These are phyloP conservation scores for Sporothrix curviconia DNA, from an alignment of 2,329 filamentous ascomycete species.

Conservation along the genomic window DNA sequence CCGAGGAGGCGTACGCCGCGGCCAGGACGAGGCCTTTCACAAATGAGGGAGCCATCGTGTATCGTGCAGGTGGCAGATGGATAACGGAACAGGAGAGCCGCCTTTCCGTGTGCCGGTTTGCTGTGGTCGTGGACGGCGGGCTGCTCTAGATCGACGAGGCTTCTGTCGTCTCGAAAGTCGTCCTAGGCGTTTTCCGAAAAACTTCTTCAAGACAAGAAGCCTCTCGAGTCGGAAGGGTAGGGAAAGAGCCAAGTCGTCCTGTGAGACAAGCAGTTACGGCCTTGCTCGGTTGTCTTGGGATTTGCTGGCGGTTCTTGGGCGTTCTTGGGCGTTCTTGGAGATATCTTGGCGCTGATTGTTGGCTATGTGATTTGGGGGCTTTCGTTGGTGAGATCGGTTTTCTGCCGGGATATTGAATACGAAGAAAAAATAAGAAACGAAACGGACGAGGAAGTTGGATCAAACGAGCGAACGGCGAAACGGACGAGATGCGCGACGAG, in stretches of 20 bases:
- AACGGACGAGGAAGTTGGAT: neutral
- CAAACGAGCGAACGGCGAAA: slow-evolving; percentile 4
- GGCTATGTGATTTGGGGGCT: neutral
- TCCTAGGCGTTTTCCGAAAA: neutral
- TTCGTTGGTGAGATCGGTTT: neutral
- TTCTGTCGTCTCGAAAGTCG: neutral
- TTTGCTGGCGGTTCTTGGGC: neutral
- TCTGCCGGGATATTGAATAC: neutral
- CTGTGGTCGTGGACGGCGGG: too few species aligned
- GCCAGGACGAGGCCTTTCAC: slow-evolving; percentile 12
- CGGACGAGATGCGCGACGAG: neutral
- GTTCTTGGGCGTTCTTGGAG: neutral
- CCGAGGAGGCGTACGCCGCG: slow-evolving; percentile 14
- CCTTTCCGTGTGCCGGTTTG: too few species aligned
- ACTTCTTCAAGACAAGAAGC: neutral
- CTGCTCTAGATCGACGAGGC: neutral
- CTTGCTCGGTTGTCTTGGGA: neutral
- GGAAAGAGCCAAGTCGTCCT: neutral
- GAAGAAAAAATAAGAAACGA: neutral
- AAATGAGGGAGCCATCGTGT: slow-evolving; percentile 9
- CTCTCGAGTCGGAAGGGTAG: neutral
- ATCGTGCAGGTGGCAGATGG: neutral
- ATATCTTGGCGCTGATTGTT: neutral
- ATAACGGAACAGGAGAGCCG: too few species aligned
- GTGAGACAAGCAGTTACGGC: neutral